Conservation (phyloP, 768 basidiomycete genomes). For the Termitomyces sp. region DNA sequence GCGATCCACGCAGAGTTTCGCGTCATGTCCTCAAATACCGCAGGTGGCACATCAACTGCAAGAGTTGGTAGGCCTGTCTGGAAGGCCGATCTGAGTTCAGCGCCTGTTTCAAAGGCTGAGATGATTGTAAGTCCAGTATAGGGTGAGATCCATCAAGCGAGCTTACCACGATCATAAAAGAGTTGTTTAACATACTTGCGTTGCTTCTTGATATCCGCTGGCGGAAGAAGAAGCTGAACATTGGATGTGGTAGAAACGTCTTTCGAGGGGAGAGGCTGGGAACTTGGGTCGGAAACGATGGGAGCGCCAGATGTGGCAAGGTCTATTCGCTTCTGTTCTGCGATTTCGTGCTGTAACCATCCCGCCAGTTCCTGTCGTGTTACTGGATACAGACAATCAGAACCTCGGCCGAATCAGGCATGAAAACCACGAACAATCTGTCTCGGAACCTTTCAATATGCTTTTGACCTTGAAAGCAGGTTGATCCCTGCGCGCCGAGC, state of each 20-base stretch:
- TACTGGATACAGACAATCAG: constrained; percentile 18
- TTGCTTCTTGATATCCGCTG: constrained; percentile 67
- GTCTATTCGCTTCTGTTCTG: constrained; percentile 76
- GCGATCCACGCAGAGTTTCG: constrained; percentile 56
- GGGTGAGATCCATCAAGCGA: background rate
- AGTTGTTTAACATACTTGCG: constrained; percentile 67
- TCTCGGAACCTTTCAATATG: constrained; percentile 71
- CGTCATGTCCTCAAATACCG: constrained; percentile 58
- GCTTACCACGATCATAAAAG: constrained; percentile 59
- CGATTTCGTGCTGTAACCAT: constrained; percentile 72
- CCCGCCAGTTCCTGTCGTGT: constrained; percentile 64
- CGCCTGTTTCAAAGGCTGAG: constrained; percentile 58
- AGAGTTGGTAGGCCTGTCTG: constrained; percentile 59
- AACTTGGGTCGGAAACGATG: constrained; percentile 30
- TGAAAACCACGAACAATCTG: constrained; percentile 47
- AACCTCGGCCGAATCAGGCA: background rate
- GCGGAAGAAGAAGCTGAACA: constrained; percentile 63
- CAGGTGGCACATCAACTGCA: constrained; percentile 61
- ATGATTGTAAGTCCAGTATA: background rate
- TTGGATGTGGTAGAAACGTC: constrained; percentile 33
- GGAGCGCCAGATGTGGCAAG: constrained; percentile 54
- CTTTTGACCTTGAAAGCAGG: constrained; percentile 79
- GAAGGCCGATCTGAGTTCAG: constrained; percentile 52
- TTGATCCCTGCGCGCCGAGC: constrained; percentile 50
- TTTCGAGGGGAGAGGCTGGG: constrained; percentile 30